Conservation (phyloP, 2,329 filamentous ascomycete species). For the Anthostomella pinea region DNA sequence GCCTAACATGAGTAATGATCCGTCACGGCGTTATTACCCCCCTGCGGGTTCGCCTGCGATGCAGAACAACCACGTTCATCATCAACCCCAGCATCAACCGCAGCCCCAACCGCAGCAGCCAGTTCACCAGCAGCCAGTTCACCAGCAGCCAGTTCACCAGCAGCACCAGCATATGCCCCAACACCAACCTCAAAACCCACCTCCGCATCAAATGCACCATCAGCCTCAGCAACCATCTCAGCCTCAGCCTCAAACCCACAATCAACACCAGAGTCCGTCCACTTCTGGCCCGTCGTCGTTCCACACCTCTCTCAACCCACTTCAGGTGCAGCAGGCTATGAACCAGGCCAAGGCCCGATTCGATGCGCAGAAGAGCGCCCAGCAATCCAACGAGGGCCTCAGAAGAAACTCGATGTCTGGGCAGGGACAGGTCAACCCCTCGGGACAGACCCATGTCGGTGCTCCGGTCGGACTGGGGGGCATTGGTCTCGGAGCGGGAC, state of each 20-base stretch:
- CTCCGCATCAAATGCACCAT: conserved; percentile 8
- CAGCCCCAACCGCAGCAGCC: no score
- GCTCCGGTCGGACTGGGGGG: conserved; percentile 31
- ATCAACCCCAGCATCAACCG: conserved; percentile 19
- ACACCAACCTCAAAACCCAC: conserved; percentile 4
- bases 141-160: no score
- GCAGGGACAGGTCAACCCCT: conserved; percentile 14
- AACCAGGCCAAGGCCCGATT: conserved; percentile 33
- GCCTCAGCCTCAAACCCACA: not conserved
- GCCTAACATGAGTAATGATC: conserved; percentile 25
- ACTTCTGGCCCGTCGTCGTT: conserved; percentile 20
- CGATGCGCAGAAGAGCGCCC: conserved; percentile 25
- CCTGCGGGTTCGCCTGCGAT: conserved; percentile 22
- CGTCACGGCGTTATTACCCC: conserved; percentile 26
- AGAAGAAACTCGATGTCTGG: conserved; percentile 22
- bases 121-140: no score
- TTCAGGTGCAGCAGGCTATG: conserved; percentile 34
- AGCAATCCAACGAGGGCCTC: conserved; percentile 26
- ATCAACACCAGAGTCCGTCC: conserved; percentile 9
- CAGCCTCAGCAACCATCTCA: not conserved
- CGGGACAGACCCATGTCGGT: conserved; percentile 24
- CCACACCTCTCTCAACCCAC: conserved; percentile 30
- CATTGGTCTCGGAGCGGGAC: conserved; percentile 28
- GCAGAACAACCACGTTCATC: conserved; percentile 21
- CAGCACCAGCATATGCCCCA: conserved; percentile 20